Percentiles rank a stretch among this genome's conserved stretches.
Conservation (phyloP, 2,329 filamentous ascomycete genomes). For the Penicillium sp. region DNA sequence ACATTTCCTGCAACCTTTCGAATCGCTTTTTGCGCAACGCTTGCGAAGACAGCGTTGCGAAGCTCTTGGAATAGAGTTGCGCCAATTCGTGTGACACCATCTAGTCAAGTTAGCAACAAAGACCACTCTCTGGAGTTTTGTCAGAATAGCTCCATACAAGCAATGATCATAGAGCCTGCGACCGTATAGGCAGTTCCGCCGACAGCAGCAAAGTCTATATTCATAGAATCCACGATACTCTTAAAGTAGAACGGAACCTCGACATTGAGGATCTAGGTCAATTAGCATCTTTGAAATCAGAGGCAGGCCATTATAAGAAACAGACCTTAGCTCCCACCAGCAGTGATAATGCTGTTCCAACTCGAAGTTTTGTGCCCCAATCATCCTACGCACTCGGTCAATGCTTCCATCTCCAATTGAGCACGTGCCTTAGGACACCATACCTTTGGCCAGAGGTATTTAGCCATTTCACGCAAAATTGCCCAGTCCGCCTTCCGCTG, state of each 20-base stretch:
- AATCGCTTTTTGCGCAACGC: constrained; percentile 95
- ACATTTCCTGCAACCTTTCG: constrained; percentile 88
- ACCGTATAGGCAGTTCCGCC: constrained; percentile 90
- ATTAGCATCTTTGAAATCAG: constrained; percentile 18
- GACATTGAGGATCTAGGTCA: constrained; percentile 76
- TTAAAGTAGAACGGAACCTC: constrained; percentile 99
- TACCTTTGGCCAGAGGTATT: constrained; percentile 91
- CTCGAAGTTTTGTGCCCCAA: constrained; percentile 78
- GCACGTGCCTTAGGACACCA: constrained; percentile 6
- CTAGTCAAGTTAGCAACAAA: constrained; percentile 36
- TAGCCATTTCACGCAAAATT: constrained; percentile 97
- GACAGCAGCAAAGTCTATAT: constrained; percentile 82
- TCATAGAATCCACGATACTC: constrained; percentile 96
- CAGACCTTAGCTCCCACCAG: constrained; percentile 82
- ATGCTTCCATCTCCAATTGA: constrained; percentile 9
- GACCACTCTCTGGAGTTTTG: neutral
- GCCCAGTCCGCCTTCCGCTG: constrained; percentile 98
- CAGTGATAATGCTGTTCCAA: constrained; percentile 80
- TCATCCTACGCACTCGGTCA: constrained; percentile 60
- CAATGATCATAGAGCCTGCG: constrained; percentile 89
- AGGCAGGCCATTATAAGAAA: neutral
- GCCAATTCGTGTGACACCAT: constrained; percentile 85
- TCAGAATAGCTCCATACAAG: constrained; percentile 58
- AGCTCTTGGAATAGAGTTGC: constrained; percentile 91
- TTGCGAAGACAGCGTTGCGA: constrained; percentile 94